These are phyloP conservation scores for Reutealis trisperma DNA, from an alignment of 345 rosid species.

Conservation along the genomic window DNA sequence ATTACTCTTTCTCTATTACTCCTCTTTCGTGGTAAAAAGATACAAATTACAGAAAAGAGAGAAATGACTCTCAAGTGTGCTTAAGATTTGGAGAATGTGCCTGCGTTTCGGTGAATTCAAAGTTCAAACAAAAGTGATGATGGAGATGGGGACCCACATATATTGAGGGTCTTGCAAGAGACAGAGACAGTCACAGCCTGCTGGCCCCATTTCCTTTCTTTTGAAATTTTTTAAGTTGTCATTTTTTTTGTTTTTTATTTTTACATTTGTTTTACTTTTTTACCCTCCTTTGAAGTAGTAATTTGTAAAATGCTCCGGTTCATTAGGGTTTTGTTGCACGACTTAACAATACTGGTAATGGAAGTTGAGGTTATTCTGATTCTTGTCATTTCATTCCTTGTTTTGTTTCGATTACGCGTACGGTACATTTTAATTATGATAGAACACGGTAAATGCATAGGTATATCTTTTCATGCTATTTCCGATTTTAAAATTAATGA, in stretches of 20 bases:
- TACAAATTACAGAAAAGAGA: not conserved
- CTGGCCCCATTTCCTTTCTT: conserved; percentile 6
- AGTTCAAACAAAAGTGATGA: conserved; percentile 34
- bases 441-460: too few relatives aligned
- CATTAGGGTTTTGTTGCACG: too few relatives aligned
- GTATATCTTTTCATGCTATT: too few relatives aligned
- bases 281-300: not conserved
- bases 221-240: not conserved
- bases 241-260: not conserved
- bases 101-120: conserved; percentile 23
- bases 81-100: not conserved
- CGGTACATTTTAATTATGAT: too few relatives aligned
- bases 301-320: too few relatives aligned
- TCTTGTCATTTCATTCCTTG: too few relatives aligned
- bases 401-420: too few relatives aligned
- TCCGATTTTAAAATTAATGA: too few relatives aligned
- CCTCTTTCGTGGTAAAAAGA: not conserved
- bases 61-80: not conserved
- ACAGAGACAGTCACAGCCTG: conserved; percentile 29
- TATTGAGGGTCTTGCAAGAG: conserved; percentile 21
- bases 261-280: not conserved
- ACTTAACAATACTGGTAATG: too few relatives aligned
- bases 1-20: conserved; percentile 14
- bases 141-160: conserved; percentile 21
- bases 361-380: too few relatives aligned